phyloP scores from a whole-genome alignment of 2,329 filamentous ascomycete species.

The Calycina marina region DNA sequence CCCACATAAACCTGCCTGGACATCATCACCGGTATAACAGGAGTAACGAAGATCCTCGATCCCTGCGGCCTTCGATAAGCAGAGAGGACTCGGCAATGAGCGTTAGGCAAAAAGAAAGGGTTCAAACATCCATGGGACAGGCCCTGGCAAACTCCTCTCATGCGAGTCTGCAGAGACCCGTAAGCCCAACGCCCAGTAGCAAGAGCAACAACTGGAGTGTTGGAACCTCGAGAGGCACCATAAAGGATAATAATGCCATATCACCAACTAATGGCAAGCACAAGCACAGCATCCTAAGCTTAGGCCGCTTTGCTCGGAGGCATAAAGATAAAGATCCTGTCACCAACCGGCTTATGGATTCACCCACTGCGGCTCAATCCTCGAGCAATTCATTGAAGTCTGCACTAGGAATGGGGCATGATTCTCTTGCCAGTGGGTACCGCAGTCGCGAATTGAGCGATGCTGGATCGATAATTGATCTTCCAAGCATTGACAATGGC shows the following conservation, averaged over 20 bases:
- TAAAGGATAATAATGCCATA: conserved; percentile 34
- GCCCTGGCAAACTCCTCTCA: conserved; percentile 17
- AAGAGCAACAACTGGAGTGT: conserved; percentile 41
- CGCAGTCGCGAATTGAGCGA: conserved; percentile 20
- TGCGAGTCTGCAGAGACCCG: conserved; percentile 40
- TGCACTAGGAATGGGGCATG: conserved; percentile 12
- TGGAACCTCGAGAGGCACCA: conserved; percentile 8
- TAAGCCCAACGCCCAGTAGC: conserved; percentile 70
- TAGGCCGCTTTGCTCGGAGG: conserved; percentile 19
- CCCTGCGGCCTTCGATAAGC: conserved; percentile 57
- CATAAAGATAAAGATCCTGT: conserved; percentile 41
- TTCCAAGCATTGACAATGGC: conserved; percentile 9
- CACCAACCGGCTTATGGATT: conserved; percentile 29
- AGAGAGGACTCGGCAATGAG: conserved; percentile 55
- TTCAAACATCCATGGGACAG: conserved; percentile 17
- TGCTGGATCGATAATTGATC: conserved; percentile 16
- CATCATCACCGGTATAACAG: conserved; percentile 55
- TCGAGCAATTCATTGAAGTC: conserved; percentile 25
- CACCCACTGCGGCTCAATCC: conserved; percentile 38
- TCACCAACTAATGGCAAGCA: conserved; percentile 22
- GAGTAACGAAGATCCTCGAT: conserved; percentile 50
- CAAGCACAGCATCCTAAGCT: conserved; percentile 15
- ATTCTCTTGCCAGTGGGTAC: conserved; percentile 15
- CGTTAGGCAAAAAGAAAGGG: conserved; percentile 34
- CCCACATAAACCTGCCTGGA: conserved; percentile 45